phyloP scores from a whole-genome alignment of 1,284 basidiomycete species.

The Boletus sp. region DNA sequence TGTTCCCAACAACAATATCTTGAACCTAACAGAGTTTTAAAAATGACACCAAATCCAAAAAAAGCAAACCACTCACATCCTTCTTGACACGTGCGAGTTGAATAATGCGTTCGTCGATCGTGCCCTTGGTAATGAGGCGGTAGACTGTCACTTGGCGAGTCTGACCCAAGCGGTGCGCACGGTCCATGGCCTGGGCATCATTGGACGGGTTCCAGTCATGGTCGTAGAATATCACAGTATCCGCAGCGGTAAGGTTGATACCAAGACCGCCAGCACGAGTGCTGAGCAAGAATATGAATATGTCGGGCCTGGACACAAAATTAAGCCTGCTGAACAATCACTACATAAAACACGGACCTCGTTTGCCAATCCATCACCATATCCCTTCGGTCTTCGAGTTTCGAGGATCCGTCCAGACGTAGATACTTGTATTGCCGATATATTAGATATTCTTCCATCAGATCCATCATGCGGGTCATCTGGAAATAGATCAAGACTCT shows the following conservation, averaged over 20 bases:
- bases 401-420: conserved; percentile 91
- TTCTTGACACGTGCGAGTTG: conserved; percentile 93
- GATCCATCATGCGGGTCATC: conserved; percentile 99
- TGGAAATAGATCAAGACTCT: conserved; percentile 98
- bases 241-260: conserved; percentile 97
- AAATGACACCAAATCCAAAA: not conserved
- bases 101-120: conserved; percentile 98
- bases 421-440: conserved; percentile 98
- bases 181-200: conserved; percentile 99
- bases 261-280: conserved; percentile 97
- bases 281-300: conserved; percentile 94
- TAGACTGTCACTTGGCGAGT: conserved; percentile 99
- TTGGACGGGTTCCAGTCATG: conserved; percentile 99
- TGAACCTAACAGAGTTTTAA: conserved; percentile 63
- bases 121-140: conserved; percentile 92
- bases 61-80: conserved; percentile 57
- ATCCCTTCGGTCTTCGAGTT: conserved; percentile 93
- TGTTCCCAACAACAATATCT: conserved; percentile 98
- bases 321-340: conserved; percentile 3
- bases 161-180: conserved; percentile 97
- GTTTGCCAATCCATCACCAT: conserved; percentile 99
- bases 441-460: conserved; percentile 98
- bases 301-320: conserved; percentile 66
- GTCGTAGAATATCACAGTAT: conserved; percentile 98
- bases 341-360: conserved; percentile 51